Evolutionary conservation across 1,139 yeast genomes (phyloP).

Genomic region (Saccharomyces uvarum): DNA sequence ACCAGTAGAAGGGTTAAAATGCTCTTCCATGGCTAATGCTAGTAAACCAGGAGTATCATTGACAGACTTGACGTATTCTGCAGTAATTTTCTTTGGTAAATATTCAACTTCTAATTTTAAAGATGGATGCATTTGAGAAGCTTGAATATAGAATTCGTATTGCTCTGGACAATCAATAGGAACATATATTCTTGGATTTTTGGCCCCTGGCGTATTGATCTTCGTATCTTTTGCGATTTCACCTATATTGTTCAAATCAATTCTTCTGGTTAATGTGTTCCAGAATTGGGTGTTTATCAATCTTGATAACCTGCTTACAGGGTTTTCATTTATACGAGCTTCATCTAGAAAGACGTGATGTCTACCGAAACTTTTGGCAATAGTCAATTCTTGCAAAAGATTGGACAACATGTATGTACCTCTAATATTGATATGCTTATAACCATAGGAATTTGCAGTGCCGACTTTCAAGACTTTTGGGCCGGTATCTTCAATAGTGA

Average conservation of each 20-base stretch:
- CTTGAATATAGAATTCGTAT: slow-evolving; percentile 55
- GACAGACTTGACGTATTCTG: slow-evolving; percentile 64
- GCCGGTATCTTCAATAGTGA: slow-evolving; percentile 86
- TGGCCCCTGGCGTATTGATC: slow-evolving; percentile 49
- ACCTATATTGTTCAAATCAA: slow-evolving; percentile 56
- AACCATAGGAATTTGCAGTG: slow-evolving; percentile 79
- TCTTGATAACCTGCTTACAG: slow-evolving; percentile 69
- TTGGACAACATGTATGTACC: slow-evolving; percentile 92
- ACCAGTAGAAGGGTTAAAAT: slow-evolving; percentile 45
- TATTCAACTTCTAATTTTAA: slow-evolving; percentile 66
- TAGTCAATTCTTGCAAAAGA: slow-evolving; percentile 78
- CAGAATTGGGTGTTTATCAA: slow-evolving; percentile 74
- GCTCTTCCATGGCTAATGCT: slow-evolving; percentile 59
- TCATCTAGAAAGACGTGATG: slow-evolving; percentile 75
- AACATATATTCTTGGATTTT: slow-evolving; percentile 63
- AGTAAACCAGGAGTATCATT: slow-evolving; percentile 81
- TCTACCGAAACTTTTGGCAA: slow-evolving; percentile 76
- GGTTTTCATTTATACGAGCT: slow-evolving; percentile 77
- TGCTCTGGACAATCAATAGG: slow-evolving; percentile 68
- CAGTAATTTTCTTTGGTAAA: slow-evolving; percentile 53
- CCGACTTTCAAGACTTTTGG: slow-evolving; percentile 84
- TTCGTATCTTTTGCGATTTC: slow-evolving; percentile 74
- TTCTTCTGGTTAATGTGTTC: slow-evolving; percentile 66
- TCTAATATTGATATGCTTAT: slow-evolving; percentile 59
- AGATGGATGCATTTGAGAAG: slow-evolving; percentile 51